phyloP scores from a whole-genome alignment of 2,329 filamentous ascomycete species.

The Fusarium sp. region DNA sequence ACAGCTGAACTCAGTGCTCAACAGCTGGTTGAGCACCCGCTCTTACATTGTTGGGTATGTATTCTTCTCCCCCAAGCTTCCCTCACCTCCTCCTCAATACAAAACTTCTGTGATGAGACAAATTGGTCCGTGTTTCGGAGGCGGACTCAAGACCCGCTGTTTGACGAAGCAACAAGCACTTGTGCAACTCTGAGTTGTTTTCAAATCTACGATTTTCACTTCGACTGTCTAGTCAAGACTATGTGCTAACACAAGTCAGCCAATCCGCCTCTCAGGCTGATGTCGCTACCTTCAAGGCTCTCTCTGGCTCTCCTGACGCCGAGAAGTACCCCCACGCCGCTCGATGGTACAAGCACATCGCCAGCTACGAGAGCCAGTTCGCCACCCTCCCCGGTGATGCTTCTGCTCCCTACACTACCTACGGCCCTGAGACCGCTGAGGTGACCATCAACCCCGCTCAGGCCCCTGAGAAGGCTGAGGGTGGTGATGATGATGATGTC shows the following conservation, averaged over 20 bases:
- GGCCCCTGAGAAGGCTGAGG: slow-evolving; percentile 60
- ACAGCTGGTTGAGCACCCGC: slow-evolving; percentile 79
- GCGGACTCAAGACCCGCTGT: slow-evolving; percentile 90
- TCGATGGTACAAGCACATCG: slow-evolving; percentile 99
- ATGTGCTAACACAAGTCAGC: slow-evolving; percentile 52
- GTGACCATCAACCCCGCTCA: slow-evolving; percentile 87
- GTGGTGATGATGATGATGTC: slow-evolving; percentile 75
- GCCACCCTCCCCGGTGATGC: slow-evolving; percentile 89
- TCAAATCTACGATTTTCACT: slow-evolving; percentile 19
- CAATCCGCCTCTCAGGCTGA: slow-evolving; percentile 89
- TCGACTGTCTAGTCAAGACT: slow-evolving; percentile 3
- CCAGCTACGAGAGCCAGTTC: slow-evolving; percentile 93
- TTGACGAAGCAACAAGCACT: slow-evolving; percentile 81
- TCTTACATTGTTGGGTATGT: slow-evolving; percentile 88
- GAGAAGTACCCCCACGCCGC: slow-evolving; percentile 93
- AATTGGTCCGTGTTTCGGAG: slow-evolving; percentile 96
- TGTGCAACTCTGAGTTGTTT: slow-evolving; percentile 78
- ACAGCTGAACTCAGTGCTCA: slow-evolving; percentile 67
- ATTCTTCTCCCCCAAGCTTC: background rate
- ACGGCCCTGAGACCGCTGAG: slow-evolving; percentile 86
- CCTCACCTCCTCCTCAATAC: background rate
- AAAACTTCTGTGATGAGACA: slow-evolving; percentile 74
- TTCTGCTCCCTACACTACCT: slow-evolving; percentile 87
- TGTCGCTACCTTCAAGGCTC: slow-evolving; percentile 92
- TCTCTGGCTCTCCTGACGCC: slow-evolving; percentile 79